Evolutionary conservation across 208 protist species (phyloP).

Genomic region (Crithidia fasciculata): DNA sequence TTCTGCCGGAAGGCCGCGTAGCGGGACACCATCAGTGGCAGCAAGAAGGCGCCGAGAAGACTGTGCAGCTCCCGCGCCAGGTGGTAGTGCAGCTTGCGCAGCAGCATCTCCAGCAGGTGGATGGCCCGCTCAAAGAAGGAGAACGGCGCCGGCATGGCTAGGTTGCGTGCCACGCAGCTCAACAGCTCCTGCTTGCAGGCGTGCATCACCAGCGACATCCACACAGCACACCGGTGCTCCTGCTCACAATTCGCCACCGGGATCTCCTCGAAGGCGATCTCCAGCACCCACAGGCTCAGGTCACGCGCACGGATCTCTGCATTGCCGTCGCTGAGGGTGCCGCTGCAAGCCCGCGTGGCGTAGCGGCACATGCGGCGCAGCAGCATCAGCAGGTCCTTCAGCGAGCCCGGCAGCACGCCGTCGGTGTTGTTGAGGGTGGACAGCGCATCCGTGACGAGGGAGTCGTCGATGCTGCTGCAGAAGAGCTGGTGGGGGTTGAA

Average conservation of each 20-base stretch:
- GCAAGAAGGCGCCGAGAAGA: slow-evolving; percentile 62
- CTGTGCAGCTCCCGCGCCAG: slow-evolving; percentile 74
- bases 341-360: slow-evolving; percentile 46
- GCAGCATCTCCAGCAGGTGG: slow-evolving; percentile 55
- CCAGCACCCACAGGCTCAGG: slow-evolving; percentile 65
- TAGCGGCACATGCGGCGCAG: slow-evolving; percentile 59
- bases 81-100: slow-evolving; percentile 79
- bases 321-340: slow-evolving; percentile 48
- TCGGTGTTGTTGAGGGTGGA: slow-evolving; percentile 27
- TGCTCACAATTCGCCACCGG: slow-evolving; percentile 69
- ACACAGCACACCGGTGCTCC: slow-evolving; percentile 75
- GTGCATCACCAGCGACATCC: slow-evolving; percentile 64
- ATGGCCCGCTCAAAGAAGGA: slow-evolving; percentile 63
- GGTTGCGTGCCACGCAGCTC: slow-evolving; percentile 52
- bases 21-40: slow-evolving; percentile 63
- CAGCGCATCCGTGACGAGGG: slow-evolving; percentile 42
- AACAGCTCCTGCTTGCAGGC: slow-evolving; percentile 74
- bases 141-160: slow-evolving; percentile 62
- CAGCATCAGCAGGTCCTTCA: slow-evolving; percentile 68
- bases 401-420: slow-evolving; percentile 42
- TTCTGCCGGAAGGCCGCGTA: slow-evolving; percentile 81
- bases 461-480: slow-evolving; percentile 43
- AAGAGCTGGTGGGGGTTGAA: slow-evolving; percentile 36
- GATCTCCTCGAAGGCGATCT: slow-evolving; percentile 53
- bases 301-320: slow-evolving; percentile 56